Conservation (phyloP, 257 asterid genomes). For the Verbascum thapsus region DNA sequence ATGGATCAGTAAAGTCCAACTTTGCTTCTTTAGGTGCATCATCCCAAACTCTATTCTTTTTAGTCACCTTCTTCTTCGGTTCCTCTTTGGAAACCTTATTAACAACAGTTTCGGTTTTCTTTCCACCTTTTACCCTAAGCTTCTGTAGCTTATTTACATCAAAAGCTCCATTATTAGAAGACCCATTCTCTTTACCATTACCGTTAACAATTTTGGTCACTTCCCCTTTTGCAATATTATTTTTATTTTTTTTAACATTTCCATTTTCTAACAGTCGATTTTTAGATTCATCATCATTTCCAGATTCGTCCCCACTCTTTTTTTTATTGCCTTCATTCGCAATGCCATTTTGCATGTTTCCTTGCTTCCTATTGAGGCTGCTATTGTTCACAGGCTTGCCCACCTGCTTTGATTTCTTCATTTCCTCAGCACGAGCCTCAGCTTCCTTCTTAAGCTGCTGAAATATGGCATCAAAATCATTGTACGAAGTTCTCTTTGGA, state of each 20-base stretch:
- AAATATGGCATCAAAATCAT: slow-evolving; percentile 70
- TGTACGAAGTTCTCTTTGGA: slow-evolving; percentile 66
- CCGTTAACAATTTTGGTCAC: slow-evolving; percentile 35
- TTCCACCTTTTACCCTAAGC: slow-evolving; percentile 71
- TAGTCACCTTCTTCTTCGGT: slow-evolving; percentile 65
- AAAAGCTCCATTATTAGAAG: slow-evolving; percentile 66
- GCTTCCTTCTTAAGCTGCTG: slow-evolving; percentile 93
- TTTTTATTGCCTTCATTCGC: slow-evolving; percentile 71
- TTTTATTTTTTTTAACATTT: slow-evolving; percentile 40
- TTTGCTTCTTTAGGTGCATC: slow-evolving; percentile 66
- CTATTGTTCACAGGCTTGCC: slow-evolving; percentile 53
- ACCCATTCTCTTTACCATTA: slow-evolving; percentile 70
- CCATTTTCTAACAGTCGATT: slow-evolving; percentile 55
- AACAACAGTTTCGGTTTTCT: slow-evolving; percentile 57
- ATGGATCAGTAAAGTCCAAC: slow-evolving; percentile 84
- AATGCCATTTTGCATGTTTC: slow-evolving; percentile 56
- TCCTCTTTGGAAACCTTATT: slow-evolving; percentile 70
- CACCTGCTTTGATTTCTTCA: slow-evolving; percentile 77
- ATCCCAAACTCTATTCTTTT: slow-evolving; percentile 84
- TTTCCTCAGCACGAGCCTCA: slow-evolving; percentile 88
- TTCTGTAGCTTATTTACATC: slow-evolving; percentile 87
- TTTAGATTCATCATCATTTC: slow-evolving; percentile 50
- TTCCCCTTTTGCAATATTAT: slow-evolving; percentile 43
- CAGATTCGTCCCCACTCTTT: slow-evolving; percentile 73
- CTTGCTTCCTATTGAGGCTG: slow-evolving; percentile 70